Evolutionary conservation across 768 basidiomycete species (phyloP), one percentile per base, ranked within the genome.

Genomic region (Ephemerocybe angulata): DNA sequence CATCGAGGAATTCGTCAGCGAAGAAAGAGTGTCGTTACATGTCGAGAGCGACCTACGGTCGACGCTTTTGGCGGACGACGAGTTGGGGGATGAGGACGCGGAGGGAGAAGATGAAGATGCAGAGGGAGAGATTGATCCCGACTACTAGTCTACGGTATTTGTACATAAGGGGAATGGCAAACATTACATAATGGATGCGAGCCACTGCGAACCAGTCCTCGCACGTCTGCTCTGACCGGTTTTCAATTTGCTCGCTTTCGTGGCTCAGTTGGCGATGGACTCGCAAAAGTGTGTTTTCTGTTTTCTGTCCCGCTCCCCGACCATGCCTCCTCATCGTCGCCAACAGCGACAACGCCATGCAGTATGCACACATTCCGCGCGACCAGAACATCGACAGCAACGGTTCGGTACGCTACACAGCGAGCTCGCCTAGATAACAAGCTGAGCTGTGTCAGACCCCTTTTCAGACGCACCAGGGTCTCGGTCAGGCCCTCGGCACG

Each of bases 281-380:
- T 43, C 54, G 37, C 52, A 53, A 52, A 55, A 59, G 55, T 65
- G 54, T 59, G 55, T 55, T 48, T 50, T 56, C 40, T 48, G 33
- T 38, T 55, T 53, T 55, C 53, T 50, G 50, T 51, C 30, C 40
- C 30, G 27, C 22, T 51, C 46, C 50, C 17, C 28, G n/a, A 31
- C 27, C 60, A 59, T 55, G 67, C 64, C 62, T 28, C 52, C 42
- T 28, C 46, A 48, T 52, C 37, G 31, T 37, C 49, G 44, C 42
- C 57, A 67, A 35, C 66, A 85, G 83, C 70, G 83, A 84, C 66
- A 70, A 76, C 57, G 71, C 70, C 59, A 84, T 85, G 81, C 75
- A 83, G 63, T 85, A 85, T 74, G 75, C 73, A 57, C 83, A 83
- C 67, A 73, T 85, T 64, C 72, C 78, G 55, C 74, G 84, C 64